These are phyloP conservation scores for Diospyros lotus DNA, from an alignment of 148 eudicot species.

Conservation along the genomic window DNA sequence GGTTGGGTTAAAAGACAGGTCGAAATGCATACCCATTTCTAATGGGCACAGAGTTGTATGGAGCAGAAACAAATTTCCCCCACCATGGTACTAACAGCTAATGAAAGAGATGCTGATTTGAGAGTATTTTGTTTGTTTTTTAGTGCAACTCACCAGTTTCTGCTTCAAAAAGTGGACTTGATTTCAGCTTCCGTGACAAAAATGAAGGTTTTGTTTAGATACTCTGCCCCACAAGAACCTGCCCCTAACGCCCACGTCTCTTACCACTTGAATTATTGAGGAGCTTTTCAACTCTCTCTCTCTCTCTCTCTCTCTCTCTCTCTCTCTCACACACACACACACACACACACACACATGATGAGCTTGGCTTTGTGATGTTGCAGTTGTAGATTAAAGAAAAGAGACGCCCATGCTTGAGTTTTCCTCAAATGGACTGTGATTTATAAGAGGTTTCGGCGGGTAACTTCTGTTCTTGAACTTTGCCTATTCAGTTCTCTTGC, in stretches of 20 bases:
- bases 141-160: neutral
- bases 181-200: neutral
- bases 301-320: neutral
- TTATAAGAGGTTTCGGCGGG: no score
- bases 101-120: neutral
- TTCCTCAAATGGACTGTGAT: no score
- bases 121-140: neutral
- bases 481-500: no score
- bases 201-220: no score
- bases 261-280: neutral
- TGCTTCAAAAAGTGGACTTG: neutral
- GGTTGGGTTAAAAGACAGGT: no score
- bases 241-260: neutral
- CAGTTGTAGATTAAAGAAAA: no score
- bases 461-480: no score
- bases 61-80: constrained; percentile 3
- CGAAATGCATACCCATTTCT: neutral
- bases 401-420: no score
- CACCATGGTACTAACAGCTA: neutral
- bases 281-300: no score
- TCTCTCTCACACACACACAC: neutral
- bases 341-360: no score
- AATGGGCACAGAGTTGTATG: neutral
- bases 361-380: no score
- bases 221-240: no score